Conservation (phyloP, 208 protist genomes). For the Wallacemonas rigidus region DNA sequence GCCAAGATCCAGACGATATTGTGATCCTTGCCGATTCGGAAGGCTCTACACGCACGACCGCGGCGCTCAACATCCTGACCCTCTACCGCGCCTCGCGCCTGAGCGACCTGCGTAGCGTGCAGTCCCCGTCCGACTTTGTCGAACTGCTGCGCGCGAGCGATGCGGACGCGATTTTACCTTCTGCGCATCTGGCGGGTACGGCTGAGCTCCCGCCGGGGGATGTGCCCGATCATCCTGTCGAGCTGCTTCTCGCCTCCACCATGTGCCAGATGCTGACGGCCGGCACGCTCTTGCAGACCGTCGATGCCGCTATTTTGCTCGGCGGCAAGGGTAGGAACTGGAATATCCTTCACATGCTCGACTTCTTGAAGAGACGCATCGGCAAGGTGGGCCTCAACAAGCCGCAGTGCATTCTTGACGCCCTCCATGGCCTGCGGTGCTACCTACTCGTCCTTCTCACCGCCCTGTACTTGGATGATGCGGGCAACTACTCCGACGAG, state of each 20-base stretch:
- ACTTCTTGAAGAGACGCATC: constrained; percentile 68
- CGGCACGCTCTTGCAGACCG: constrained; percentile 70
- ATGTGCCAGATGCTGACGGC: constrained; percentile 90
- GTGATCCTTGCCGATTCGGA: constrained; percentile 86
- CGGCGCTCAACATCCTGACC: constrained; percentile 82
- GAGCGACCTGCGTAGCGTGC: constrained; percentile 46
- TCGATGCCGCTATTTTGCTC: constrained; percentile 66
- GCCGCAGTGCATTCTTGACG: constrained; percentile 53
- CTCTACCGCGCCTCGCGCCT: constrained; percentile 62
- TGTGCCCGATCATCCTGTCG: constrained; percentile 56
- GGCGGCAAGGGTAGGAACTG: constrained; percentile 65
- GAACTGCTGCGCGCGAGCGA: constrained; percentile 47
- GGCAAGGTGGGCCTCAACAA: constrained; percentile 46
- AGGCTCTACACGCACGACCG: constrained; percentile 67
- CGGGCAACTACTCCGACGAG: constrained; percentile 40
- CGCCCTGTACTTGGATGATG: constrained; percentile 77
- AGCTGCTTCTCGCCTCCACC: constrained; percentile 75
- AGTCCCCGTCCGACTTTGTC: constrained; percentile 39
- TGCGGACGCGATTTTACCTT: constrained; percentile 33
- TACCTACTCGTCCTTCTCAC: constrained; percentile 86
- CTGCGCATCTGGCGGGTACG: constrained; percentile 46
- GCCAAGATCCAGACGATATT: constrained; percentile 41
- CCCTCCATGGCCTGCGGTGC: constrained; percentile 62
- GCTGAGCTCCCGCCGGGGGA: constrained; percentile 34
- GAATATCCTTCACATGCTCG: constrained; percentile 81